Base-by-base conservation (phyloP, 768 basidiomycete species). In the Boletellus ananas region DNA sequence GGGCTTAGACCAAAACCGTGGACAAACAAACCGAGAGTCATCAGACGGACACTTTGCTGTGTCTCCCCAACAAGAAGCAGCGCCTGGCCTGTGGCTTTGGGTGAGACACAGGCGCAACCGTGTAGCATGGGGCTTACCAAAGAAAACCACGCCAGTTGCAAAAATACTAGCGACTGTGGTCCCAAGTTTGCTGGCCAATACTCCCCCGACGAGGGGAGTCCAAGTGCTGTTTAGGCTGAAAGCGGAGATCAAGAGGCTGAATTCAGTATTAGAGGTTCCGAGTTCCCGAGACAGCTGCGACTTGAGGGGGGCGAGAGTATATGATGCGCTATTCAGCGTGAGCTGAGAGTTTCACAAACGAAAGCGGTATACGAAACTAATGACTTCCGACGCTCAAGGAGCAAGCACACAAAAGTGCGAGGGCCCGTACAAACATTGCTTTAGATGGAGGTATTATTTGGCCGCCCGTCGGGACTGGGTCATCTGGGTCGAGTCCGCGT, bases 1-100 rank as follows among this genome's bases (percentile, higher is more conserved):
- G 90, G 90, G 56, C 85, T 84, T 38, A 88, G 74, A 3, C 89
- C 90, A 3, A 91, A 70, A 7, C 90, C 90, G 59, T 87, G 91
- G 37, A 90, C 69, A 57, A 90, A 90, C 50, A 92, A 73, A 2
- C 90, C 90, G 18, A 85, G 59, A 3, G 82, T 77, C 86, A 90
- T 90, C 21, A 83, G 46, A 12, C 79, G 78, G n/a, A 90, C 74
- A 59, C 74, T 77, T 20, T 74, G 75, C 41, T 72, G 74, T 6
- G 78, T 72, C 58, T 87, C 81, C n/a, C 85, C 85, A 2, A 81
- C 46, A 14, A 90, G 77, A 14, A 92, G 78, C 25, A 87, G 69
- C 34, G 76, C 59, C 60, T 89, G 87, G 29, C 87, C 86, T 81
- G 42, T 38, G 20, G 3, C 10, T 7, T 29, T 11, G 11, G 29